These are phyloP conservation scores for Sporopachydermia cereana DNA, from an alignment of 1,139 yeast genomes.

Conservation along the genomic window DNA sequence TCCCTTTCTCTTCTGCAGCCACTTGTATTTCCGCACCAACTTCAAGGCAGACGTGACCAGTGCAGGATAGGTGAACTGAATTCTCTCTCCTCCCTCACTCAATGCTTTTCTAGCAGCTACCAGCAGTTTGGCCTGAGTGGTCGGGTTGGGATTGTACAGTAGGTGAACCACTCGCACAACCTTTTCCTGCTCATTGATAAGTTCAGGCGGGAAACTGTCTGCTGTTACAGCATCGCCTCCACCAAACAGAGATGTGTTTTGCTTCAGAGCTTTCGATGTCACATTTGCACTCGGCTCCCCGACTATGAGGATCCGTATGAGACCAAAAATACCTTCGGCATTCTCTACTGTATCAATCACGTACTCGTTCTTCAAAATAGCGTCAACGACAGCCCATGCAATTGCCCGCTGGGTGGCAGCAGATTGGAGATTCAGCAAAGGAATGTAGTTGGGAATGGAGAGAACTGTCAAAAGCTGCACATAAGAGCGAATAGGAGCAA, in stretches of 20 bases:
- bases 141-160: constrained; percentile 38
- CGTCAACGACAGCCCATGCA: constrained; percentile 24
- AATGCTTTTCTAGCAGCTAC: constrained; percentile 43
- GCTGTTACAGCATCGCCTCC: constrained; percentile 23
- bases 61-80: constrained; percentile 64
- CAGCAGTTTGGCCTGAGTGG: constrained; percentile 43
- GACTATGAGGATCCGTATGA: constrained; percentile 25
- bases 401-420: constrained; percentile 25
- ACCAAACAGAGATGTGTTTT: constrained; percentile 15
- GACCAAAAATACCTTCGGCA: constrained; percentile 27
- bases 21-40: constrained; percentile 38
- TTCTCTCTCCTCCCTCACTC: constrained; percentile 40
- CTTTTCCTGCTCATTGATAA: constrained; percentile 49
- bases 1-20: constrained; percentile 17
- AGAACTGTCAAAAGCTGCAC: constrained; percentile 24
- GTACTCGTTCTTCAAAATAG: constrained; percentile 20
- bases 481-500: constrained; percentile 42
- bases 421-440: constrained; percentile 26
- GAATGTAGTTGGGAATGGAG: constrained; percentile 24
- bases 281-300: constrained; percentile 17
- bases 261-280: constrained; percentile 16
- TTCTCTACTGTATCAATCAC: constrained; percentile 20
- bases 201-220: constrained; percentile 21
- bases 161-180: constrained; percentile 63
- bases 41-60: constrained; percentile 49